Evolutionary conservation across 306 rosid genomes (phyloP).

Genomic region (Inga oerstediana): DNA sequence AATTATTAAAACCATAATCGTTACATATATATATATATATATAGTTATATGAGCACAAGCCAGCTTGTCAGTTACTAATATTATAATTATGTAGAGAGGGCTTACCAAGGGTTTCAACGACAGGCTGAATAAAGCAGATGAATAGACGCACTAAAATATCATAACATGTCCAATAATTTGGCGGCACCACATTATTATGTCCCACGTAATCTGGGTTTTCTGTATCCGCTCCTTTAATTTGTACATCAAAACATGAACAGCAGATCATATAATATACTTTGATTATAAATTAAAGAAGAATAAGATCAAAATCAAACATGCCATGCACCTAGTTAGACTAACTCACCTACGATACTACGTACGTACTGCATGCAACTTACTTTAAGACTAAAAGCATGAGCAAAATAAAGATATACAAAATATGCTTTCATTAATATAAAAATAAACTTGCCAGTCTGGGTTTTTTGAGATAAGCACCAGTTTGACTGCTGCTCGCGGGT

Average conservation of each 20-base stretch:
- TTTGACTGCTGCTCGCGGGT: not conserved
- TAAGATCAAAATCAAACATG: too few relatives aligned
- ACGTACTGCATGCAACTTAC: too few relatives aligned
- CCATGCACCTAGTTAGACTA: too few relatives aligned
- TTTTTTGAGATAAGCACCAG: too few relatives aligned
- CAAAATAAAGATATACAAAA: not conserved
- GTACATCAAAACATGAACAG: not conserved
- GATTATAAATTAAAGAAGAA: not conserved
- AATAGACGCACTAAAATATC: not conserved
- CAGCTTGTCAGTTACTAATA: not conserved
- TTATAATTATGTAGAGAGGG: not conserved
- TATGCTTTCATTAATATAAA: not conserved
- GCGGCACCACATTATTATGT: not conserved
- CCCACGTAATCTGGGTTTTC: not conserved
- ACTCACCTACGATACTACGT: too few relatives aligned
- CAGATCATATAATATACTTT: too few relatives aligned
- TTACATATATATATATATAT: too few relatives aligned
- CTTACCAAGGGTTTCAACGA: not conserved
- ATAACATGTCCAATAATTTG: not conserved
- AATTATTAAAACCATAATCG: not conserved
- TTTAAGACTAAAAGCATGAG: not conserved
- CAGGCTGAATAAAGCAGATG: not conserved
- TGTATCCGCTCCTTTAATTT: not conserved
- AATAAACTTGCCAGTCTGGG: not conserved
- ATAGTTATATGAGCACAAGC: too few relatives aligned